phyloP scores from a whole-genome alignment of 805 yeast genomes.

The Komagataella mondaviorum region DNA sequence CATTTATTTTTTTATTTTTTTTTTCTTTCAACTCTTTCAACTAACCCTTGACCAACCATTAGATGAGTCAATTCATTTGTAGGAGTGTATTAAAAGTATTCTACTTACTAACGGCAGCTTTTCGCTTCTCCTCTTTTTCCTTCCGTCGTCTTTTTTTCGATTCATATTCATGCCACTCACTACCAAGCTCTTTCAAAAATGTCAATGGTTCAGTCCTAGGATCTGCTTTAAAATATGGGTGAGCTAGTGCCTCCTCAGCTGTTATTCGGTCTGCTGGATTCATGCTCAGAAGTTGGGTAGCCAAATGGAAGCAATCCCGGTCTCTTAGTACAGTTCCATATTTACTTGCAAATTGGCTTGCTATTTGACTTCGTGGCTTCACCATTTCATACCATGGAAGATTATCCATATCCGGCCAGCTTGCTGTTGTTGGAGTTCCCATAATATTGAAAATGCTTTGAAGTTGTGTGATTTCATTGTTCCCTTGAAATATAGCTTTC shows the following conservation, averaged over 20 bases:
- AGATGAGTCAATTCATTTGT: background rate
- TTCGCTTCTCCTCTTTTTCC: constrained; percentile 8
- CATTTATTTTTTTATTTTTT: constrained; percentile 20
- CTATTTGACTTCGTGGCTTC: constrained; percentile 35
- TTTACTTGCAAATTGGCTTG: constrained; percentile 23
- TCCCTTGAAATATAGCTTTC: constrained; percentile 73
- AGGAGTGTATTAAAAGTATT: background rate
- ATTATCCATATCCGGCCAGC: constrained; percentile 68
- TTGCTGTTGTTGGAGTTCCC: constrained; percentile 70
- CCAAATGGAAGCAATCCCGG: constrained; percentile 48
- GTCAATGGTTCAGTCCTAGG: constrained; percentile 52
- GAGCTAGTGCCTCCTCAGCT: constrained; percentile 57
- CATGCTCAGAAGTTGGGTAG: constrained; percentile 44
- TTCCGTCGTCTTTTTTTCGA: constrained; percentile 63
- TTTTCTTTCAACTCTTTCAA: too few species aligned
- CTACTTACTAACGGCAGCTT: background rate
- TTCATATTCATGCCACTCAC: constrained; percentile 97
- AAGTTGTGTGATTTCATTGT: constrained; percentile 78
- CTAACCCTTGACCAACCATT: background rate
- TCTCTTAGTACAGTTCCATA: constrained; percentile 31
- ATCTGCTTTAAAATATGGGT: constrained; percentile 56
- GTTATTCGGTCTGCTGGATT: constrained; percentile 58
- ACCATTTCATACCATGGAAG: constrained; percentile 92
- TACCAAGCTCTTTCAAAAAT: constrained; percentile 41
- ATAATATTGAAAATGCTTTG: constrained; percentile 62